Percentiles rank a stretch among this genome's conserved stretches.
phyloP scores from a whole-genome alignment of 179 eudicot genomes.

The Spinacia oleracea region DNA sequence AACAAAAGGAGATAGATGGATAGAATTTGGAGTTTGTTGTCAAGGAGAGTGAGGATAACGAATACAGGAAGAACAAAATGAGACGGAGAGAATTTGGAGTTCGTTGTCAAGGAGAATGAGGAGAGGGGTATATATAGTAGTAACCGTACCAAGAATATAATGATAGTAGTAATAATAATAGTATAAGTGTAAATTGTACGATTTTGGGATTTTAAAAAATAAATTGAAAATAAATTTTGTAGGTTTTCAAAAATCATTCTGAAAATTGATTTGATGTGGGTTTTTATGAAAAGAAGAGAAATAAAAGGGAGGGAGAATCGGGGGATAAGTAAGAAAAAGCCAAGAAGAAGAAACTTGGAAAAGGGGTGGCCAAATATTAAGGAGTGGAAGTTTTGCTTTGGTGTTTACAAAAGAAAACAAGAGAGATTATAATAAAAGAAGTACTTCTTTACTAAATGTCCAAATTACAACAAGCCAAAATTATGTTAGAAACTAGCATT shows the following conservation, averaged over 20 bases:
- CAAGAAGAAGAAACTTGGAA: conserved; percentile 27
- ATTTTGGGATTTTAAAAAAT: conserved; percentile 23
- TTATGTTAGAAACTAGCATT: conserved; percentile 55
- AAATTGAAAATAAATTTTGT: not conserved
- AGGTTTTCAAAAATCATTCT: conserved; percentile 29
- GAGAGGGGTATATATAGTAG: conserved; percentile 23
- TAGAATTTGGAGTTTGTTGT: not conserved
- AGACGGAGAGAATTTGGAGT: not conserved
- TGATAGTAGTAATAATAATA: not conserved
- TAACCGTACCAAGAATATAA: not conserved
- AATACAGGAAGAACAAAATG: not conserved
- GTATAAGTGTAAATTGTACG: not conserved
- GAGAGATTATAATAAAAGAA: conserved; percentile 10
- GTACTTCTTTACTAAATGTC: conserved; percentile 38
- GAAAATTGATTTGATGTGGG: conserved; percentile 23
- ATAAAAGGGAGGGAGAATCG: conserved; percentile 21
- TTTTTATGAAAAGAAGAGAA: conserved; percentile 27
- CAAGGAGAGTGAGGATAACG: not conserved
- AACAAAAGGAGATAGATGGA: not conserved
- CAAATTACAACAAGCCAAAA: conserved; percentile 46
- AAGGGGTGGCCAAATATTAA: conserved; percentile 30
- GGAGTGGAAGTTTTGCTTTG: conserved; percentile 18
- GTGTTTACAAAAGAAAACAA: conserved; percentile 22
- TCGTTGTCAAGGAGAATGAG: not conserved
- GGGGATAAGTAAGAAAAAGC: conserved; percentile 31